phyloP scores from a whole-genome alignment of 2,329 filamentous ascomycete genomes.

The Botrytis porri region DNA sequence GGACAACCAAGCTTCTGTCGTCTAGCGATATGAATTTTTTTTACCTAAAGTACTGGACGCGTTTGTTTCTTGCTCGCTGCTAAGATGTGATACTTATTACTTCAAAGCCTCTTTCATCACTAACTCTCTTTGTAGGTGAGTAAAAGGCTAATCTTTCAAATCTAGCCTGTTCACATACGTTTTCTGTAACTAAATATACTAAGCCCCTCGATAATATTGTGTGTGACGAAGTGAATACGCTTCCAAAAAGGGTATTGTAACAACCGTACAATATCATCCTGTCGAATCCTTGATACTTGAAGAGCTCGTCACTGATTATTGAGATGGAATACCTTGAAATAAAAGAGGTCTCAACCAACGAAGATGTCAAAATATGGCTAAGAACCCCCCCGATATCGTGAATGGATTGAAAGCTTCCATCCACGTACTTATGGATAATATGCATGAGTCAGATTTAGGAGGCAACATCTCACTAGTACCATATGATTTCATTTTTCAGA shows the following conservation, averaged over 20 bases:
- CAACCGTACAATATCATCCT: accelerated
- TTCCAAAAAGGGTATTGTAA: not conserved
- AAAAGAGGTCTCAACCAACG: not conserved
- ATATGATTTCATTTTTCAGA: not conserved
- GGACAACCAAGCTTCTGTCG: not conserved
- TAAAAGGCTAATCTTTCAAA: not conserved
- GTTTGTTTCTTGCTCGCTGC: not conserved
- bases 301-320: not conserved
- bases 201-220: not conserved
- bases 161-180: not conserved
- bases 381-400: not conserved
- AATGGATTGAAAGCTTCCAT: not conserved
- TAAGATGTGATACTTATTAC: not conserved
- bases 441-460: not conserved
- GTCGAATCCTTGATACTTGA: not conserved
- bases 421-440: not conserved
- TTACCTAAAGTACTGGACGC: not conserved
- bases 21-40: not conserved
- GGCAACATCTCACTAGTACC: not conserved
- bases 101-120: not conserved
- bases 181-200: not conserved
- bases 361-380: not conserved
- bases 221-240: not conserved
- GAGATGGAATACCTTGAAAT: not conserved
- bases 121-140: not conserved